Conservation (phyloP, 1,139 yeast genomes). For the Taiozyma onychis region DNA sequence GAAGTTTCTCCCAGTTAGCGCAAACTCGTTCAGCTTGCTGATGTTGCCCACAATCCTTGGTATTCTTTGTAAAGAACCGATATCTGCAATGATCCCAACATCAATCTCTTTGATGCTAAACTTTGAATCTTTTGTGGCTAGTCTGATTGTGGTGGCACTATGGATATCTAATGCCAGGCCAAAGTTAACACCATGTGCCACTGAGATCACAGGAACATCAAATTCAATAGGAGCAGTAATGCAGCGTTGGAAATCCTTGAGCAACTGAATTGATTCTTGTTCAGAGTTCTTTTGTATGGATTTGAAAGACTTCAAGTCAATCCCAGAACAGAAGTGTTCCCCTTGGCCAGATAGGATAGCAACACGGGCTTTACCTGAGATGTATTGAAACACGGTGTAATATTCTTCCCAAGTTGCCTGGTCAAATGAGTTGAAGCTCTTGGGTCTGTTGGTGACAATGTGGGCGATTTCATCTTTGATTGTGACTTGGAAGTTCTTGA, state of each 20-base stretch:
- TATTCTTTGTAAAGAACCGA: constrained; percentile 69
- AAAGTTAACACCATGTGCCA: constrained; percentile 40
- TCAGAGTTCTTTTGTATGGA: neutral
- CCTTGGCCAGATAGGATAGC: constrained; percentile 57
- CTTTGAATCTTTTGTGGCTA: constrained; percentile 47
- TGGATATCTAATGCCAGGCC: constrained; percentile 72
- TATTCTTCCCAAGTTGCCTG: constrained; percentile 52
- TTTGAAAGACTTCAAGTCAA: constrained; percentile 40
- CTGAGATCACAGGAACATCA: constrained; percentile 35
- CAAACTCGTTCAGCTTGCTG: constrained; percentile 56
- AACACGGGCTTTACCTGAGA: constrained; percentile 42
- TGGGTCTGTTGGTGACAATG: constrained; percentile 61
- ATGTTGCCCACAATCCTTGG: constrained; percentile 50
- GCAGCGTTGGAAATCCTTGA: constrained; percentile 53
- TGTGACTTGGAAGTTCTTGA: constrained; percentile 35
- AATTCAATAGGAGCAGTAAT: constrained; percentile 40
- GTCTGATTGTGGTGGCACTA: constrained; percentile 52
- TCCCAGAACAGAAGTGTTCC: constrained; percentile 58
- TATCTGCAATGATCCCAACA: constrained; percentile 75
- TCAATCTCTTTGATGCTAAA: constrained; percentile 67
- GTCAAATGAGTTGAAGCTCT: constrained; percentile 54
- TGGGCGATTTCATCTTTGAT: constrained; percentile 45
- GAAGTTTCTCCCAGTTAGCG: constrained; percentile 59
- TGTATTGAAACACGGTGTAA: constrained; percentile 40
- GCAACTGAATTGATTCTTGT: constrained; percentile 11